These are phyloP conservation scores for Phylloporus sp. DNA, from an alignment of 768 basidiomycete species.

Conservation along the genomic window DNA sequence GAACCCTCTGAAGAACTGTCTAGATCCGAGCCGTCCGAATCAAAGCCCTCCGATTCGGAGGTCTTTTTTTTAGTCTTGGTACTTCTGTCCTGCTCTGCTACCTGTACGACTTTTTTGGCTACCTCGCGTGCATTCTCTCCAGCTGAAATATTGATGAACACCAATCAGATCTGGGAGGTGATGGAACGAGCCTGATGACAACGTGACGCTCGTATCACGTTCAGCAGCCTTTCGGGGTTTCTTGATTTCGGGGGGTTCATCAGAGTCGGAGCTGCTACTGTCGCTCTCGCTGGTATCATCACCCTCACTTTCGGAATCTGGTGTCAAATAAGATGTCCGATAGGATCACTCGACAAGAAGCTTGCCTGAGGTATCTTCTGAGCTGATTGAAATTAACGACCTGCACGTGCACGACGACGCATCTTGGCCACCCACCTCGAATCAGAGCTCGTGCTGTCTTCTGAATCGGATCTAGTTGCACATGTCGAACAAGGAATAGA, in stretches of 20 bases:
- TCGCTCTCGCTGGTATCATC: slow-evolving; percentile 11
- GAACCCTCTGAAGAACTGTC: slow-evolving; percentile 13
- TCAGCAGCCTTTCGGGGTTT: slow-evolving; percentile 10
- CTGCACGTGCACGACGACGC: slow-evolving; percentile 2
- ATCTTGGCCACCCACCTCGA: slow-evolving; percentile 18
- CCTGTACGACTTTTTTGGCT: background rate
- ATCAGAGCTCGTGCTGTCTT: slow-evolving; percentile 22
- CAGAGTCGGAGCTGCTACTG: slow-evolving; percentile 5
- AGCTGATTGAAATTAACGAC: slow-evolving; percentile 11
- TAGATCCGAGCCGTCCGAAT: slow-evolving; percentile 16
- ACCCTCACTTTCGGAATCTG: slow-evolving; percentile 16
- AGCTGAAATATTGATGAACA: slow-evolving; percentile 5
- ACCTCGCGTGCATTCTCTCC: slow-evolving; percentile 7
- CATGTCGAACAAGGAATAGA: background rate
- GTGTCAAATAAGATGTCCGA: background rate
- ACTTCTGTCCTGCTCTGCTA: slow-evolving; percentile 1
- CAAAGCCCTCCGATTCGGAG: slow-evolving; percentile 12
- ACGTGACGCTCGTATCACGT: slow-evolving; percentile 38
- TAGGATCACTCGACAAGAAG: slow-evolving; percentile 5
- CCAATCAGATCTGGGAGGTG: background rate
- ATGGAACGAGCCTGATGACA: slow-evolving; percentile 31
- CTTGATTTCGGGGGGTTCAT: background rate
- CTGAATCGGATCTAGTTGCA: slow-evolving; percentile 20
- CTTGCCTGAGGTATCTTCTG: slow-evolving; percentile 17
- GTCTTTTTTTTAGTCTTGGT: background rate